A percentile compares a stretch with the other conserved stretches of the same genome.
Conservation (phyloP, 495 filamentous ascomycete species). For the Neurospora sp. region DNA sequence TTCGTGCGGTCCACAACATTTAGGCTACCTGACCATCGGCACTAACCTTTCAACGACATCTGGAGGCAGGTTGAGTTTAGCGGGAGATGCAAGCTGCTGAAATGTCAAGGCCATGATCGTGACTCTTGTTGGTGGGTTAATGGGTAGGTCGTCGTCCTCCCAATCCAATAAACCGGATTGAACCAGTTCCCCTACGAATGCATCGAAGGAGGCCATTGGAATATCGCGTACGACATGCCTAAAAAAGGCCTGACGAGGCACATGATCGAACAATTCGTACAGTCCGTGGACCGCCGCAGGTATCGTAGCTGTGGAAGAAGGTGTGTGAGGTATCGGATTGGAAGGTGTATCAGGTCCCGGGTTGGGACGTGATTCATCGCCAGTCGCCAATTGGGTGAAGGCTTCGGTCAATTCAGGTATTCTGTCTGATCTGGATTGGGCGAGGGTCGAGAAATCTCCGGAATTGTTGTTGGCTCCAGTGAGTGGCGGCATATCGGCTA, state of each 20-base stretch:
- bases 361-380: background rate
- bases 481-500: background rate
- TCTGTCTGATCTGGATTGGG: background rate
- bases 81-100: background rate
- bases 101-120: background rate
- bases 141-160: background rate
- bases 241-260: background rate
- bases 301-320: background rate
- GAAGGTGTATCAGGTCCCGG: background rate
- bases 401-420: background rate
- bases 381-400: background rate
- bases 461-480: background rate
- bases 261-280: background rate
- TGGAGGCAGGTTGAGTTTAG: background rate
- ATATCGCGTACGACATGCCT: background rate
- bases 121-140: background rate
- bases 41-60: background rate
- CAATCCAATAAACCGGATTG: background rate
- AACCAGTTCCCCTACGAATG: background rate
- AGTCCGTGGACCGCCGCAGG: background rate
- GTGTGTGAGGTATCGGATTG: background rate
- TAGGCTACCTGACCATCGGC: background rate
- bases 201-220: background rate
- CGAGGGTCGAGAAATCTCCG: background rate
- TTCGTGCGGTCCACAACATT: background rate